Conservation (phyloP, 1,139 yeast genomes). For the Petasospora fabianii region DNA sequence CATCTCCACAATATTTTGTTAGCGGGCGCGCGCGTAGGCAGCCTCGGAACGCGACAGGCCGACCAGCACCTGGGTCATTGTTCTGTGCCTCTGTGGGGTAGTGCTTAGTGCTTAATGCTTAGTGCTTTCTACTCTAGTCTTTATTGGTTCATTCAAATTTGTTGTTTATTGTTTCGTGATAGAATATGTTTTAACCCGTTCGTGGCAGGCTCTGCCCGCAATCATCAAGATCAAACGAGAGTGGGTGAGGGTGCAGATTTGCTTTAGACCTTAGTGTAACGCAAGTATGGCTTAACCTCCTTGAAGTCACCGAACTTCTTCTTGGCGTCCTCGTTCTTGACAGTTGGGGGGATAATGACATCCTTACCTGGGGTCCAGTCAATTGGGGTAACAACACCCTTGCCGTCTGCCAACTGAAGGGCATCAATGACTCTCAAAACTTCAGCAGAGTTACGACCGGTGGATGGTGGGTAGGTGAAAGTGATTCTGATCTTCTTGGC, state of each 20-base stretch:
- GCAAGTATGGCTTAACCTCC: constrained; percentile 74
- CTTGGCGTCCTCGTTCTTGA: constrained; percentile 68
- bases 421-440: constrained; percentile 79
- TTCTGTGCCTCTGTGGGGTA: too few species aligned
- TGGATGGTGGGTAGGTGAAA: constrained; percentile 78
- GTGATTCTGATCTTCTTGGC: constrained; percentile 68
- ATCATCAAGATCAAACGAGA: too few species aligned
- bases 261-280: constrained; percentile 40
- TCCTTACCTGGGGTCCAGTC: constrained; percentile 88
- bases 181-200: too few species aligned
- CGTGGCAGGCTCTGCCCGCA: too few species aligned
- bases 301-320: constrained; percentile 72
- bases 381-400: constrained; percentile 76
- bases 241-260: too few species aligned
- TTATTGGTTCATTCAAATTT: too few species aligned
- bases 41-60: too few species aligned
- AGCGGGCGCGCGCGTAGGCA: too few species aligned
- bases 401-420: constrained; percentile 67
- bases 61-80: too few species aligned
- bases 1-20: constrained; percentile 4
- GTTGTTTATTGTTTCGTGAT: too few species aligned
- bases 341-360: constrained; percentile 76
- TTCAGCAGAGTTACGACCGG: constrained; percentile 88
- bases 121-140: too few species aligned
- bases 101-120: too few species aligned